Evolutionary conservation across 179 eudicot species (phyloP).

Genomic region (Nepenthes alata): DNA sequence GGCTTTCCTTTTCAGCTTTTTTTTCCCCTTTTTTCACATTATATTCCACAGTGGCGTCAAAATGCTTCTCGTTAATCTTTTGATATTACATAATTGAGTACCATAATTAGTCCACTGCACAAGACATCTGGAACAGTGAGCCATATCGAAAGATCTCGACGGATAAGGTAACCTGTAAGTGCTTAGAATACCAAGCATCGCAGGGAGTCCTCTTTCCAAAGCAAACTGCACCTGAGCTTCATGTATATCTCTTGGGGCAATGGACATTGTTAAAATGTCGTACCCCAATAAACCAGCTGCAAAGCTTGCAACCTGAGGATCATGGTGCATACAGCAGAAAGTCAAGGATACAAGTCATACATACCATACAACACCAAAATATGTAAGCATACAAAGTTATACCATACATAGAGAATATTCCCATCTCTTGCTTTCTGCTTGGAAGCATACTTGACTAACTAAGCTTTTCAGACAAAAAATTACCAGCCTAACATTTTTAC

Average conservation of each 20-base stretch:
- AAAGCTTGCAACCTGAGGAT: conserved; percentile 56
- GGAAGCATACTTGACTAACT: no score
- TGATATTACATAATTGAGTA: conserved; percentile 13
- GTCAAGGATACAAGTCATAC: neutral
- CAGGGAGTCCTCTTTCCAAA: conserved; percentile 64
- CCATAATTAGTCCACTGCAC: conserved; percentile 61
- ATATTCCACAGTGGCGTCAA: no score
- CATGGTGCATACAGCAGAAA: neutral
- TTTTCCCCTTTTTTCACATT: no score
- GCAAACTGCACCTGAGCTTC: conserved; percentile 85
- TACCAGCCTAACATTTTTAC: no score
- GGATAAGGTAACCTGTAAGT: conserved; percentile 62
- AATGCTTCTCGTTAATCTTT: neutral
- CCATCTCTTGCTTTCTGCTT: no score
- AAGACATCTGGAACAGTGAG: conserved; percentile 80
- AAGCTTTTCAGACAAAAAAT: no score
- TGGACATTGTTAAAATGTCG: conserved; percentile 50
- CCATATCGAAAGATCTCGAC: conserved; percentile 70
- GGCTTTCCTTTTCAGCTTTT: no score
- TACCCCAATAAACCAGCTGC: conserved; percentile 50
- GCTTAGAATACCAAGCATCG: conserved; percentile 54
- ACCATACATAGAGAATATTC: no score
- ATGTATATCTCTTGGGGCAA: conserved; percentile 66
- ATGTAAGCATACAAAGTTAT: neutral
- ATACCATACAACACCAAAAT: neutral